These are phyloP conservation scores for Cornus kousa DNA, from an alignment of 148 eudicot species.

Conservation along the genomic window DNA sequence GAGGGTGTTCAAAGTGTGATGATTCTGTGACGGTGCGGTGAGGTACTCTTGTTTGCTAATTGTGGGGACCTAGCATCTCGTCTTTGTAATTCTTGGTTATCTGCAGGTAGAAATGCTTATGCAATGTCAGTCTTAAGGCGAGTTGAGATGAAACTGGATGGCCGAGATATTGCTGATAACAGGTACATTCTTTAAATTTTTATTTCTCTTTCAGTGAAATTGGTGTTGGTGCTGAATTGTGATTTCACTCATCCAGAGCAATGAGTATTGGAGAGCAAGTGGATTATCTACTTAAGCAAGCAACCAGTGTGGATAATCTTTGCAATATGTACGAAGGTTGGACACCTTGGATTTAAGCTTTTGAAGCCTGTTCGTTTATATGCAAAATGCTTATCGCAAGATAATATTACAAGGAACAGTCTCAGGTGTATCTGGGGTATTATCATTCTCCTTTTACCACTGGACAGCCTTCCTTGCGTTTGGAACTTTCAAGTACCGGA, in stretches of 20 bases:
- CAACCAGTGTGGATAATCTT: slow-evolving; percentile 88
- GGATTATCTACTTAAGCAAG: slow-evolving; percentile 89
- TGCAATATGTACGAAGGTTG: slow-evolving; percentile 99
- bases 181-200: slow-evolving; percentile 44
- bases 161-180: slow-evolving; percentile 76
- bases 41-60: neutral
- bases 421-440: neutral
- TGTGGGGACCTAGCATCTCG: neutral
- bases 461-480: neutral
- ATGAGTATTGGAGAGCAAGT: slow-evolving; percentile 82
- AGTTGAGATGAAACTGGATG: slow-evolving; percentile 91
- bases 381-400: neutral
- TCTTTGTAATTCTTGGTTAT: slow-evolving; percentile 1
- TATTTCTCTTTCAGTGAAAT: slow-evolving; percentile 13
- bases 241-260: slow-evolving; percentile 42
- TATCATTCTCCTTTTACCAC: neutral
- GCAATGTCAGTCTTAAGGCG: slow-evolving; percentile 83
- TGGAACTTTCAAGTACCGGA: neutral
- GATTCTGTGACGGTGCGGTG: neutral
- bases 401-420: neutral
- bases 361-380: neutral
- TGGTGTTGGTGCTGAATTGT: neutral
- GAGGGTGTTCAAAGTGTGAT: neutral
- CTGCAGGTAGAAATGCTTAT: slow-evolving; percentile 85
- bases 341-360: slow-evolving; percentile 94